phyloP scores from a whole-genome alignment of 768 basidiomycete species.

The Auriculariales sp. region DNA sequence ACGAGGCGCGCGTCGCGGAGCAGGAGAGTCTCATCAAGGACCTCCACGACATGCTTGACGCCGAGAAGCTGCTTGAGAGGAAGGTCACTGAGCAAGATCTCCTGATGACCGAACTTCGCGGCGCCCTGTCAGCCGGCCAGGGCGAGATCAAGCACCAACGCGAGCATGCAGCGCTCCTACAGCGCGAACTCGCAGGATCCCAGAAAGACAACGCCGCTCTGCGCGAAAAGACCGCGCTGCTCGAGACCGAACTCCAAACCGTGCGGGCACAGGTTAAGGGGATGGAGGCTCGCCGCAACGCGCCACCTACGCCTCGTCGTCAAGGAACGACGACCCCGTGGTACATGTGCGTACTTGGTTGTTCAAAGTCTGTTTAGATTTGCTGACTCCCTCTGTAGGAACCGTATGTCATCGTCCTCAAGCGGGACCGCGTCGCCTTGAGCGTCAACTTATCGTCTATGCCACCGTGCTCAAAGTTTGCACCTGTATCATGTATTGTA shows the following conservation, averaged over 20 bases:
- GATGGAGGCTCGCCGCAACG: neutral
- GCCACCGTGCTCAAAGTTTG: too few species aligned
- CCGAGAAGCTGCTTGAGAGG: neutral
- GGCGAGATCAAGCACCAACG: neutral
- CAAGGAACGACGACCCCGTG: neutral
- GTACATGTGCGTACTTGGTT: too few species aligned
- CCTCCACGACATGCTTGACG: neutral
- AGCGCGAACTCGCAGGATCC: neutral
- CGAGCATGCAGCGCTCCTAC: neutral
- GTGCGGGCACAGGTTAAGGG: neutral
- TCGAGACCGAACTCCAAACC: neutral
- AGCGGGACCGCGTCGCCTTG: too few species aligned
- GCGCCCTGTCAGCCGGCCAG: neutral
- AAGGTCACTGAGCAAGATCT: neutral
- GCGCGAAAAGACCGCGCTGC: neutral
- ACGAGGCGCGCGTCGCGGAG: neutral
- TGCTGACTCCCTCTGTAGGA: too few species aligned
- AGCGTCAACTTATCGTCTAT: too few species aligned
- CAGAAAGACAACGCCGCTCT: neutral
- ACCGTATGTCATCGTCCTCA: too few species aligned
- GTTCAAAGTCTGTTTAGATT: too few species aligned
- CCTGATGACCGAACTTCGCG: neutral
- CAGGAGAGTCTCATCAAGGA: neutral
- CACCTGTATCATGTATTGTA: too few species aligned
- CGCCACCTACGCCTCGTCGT: neutral